Conservation (phyloP, 257 asterid species). For the Fraxinus americana region DNA sequence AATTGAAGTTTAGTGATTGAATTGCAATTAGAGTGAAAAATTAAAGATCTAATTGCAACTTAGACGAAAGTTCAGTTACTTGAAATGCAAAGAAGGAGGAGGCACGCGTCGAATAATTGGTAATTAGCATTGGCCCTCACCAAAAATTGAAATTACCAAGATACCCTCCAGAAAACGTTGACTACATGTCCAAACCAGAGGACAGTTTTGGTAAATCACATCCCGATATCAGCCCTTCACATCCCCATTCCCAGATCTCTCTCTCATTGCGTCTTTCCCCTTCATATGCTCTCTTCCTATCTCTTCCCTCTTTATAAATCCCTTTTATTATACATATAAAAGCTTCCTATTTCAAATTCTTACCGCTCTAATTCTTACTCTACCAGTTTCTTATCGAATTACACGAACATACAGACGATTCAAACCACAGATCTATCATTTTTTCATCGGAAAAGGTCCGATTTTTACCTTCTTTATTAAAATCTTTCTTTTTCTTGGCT, state of each 20-base stretch:
- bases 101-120: neutral
- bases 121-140: neutral
- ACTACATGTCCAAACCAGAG: neutral
- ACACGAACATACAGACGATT: neutral
- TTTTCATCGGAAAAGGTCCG: slow-evolving; percentile 29
- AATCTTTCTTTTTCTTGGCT: neutral
- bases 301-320: slow-evolving; percentile 27
- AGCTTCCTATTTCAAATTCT: slow-evolving; percentile 43
- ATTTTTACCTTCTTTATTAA: slow-evolving; percentile 18
- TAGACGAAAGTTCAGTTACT: no score
- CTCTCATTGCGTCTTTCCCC: slow-evolving; percentile 22
- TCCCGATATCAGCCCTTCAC: slow-evolving; percentile 26
- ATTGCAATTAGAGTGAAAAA: no score
- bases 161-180: neutral
- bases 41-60: no score
- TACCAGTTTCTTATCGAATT: neutral
- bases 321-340: slow-evolving; percentile 34
- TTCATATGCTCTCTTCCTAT: slow-evolving; percentile 10
- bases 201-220: slow-evolving; percentile 25
- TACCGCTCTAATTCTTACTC: slow-evolving; percentile 38
- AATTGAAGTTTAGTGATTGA: no score
- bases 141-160: neutral
- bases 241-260: slow-evolving; percentile 20
- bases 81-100: neutral
- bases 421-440: slow-evolving; percentile 13